Evolutionary conservation across 805 yeast genomes (phyloP).

Genomic region (Ogataea saltuana): DNA sequence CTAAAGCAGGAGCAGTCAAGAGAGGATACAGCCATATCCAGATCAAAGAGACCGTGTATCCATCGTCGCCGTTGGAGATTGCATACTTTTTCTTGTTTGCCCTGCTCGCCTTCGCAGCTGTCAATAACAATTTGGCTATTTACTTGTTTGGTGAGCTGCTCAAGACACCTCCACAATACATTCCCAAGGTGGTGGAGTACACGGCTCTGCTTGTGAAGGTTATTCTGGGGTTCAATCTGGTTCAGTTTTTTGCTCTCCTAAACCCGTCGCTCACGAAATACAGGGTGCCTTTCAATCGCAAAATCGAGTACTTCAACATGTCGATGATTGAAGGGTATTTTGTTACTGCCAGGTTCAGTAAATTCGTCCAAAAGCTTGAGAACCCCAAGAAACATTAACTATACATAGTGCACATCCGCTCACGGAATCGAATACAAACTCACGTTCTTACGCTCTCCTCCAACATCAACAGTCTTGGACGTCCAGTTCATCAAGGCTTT

Average conservation of each 20-base stretch:
- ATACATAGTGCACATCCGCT: not conserved
- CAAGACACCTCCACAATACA: constrained; percentile 8
- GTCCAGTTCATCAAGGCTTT: constrained; percentile 47
- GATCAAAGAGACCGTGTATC: constrained; percentile 47
- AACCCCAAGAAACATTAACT: constrained; percentile 16
- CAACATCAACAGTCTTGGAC: constrained; percentile 27
- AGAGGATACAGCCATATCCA: constrained; percentile 59
- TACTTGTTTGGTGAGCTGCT: constrained; percentile 11
- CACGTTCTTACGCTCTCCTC: constrained; percentile 17
- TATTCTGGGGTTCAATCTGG: constrained; percentile 45
- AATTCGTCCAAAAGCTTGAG: constrained; percentile 14
- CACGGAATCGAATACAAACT: constrained; percentile 22
- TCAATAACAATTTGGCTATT: constrained; percentile 11
- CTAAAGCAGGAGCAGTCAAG: constrained; percentile 65
- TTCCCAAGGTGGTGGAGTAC: constrained; percentile 11
- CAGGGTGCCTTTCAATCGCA: constrained; percentile 56
- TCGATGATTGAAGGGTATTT: constrained; percentile 64
- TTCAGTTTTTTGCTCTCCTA: constrained; percentile 49
- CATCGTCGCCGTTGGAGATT: constrained; percentile 34
- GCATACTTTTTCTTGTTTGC: constrained; percentile 12
- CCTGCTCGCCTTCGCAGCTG: constrained; percentile 8
- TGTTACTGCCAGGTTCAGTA: constrained; percentile 46
- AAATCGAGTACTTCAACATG: constrained; percentile 53
- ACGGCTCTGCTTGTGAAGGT: constrained; percentile 18
- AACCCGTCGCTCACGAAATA: constrained; percentile 54